phyloP scores from a whole-genome alignment of 768 basidiomycete genomes.

The Leccinum pellstonianum region DNA sequence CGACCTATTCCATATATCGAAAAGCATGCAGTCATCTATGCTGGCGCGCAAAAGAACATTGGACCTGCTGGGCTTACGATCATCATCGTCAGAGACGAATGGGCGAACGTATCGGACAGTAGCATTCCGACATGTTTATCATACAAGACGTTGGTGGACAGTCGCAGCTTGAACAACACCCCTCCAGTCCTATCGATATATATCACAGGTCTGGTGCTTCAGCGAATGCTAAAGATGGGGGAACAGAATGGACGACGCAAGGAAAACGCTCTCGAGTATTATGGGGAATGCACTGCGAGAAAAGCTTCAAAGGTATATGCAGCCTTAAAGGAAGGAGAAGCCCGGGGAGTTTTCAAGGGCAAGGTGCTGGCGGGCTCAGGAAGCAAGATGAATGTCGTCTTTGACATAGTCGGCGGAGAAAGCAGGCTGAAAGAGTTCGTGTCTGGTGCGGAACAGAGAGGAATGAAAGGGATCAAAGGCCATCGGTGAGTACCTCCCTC shows the following conservation, averaged over 20 bases:
- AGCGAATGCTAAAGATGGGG: slow-evolving; percentile 50
- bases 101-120: slow-evolving; percentile 65
- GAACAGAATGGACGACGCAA: slow-evolving; percentile 14
- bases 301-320: slow-evolving; percentile 81
- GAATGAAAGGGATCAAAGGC: slow-evolving; percentile 87
- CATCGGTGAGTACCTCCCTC: slow-evolving; percentile 65
- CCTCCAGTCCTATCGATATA: slow-evolving; percentile 92
- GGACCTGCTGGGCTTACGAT: slow-evolving; percentile 93
- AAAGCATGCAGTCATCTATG: slow-evolving; percentile 92
- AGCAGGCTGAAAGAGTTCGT: slow-evolving; percentile 74
- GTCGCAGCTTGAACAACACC: slow-evolving; percentile 84
- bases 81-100: slow-evolving; percentile 92
- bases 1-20: slow-evolving; percentile 84
- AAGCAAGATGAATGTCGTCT: slow-evolving; percentile 97
- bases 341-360: slow-evolving; percentile 62
- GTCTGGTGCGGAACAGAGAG: slow-evolving; percentile 71
- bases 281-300: slow-evolving; percentile 60
- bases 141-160: slow-evolving; percentile 80
- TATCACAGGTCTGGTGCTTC: slow-evolving; percentile 81
- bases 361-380: slow-evolving; percentile 74
- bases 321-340: slow-evolving; percentile 67
- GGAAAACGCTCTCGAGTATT: slow-evolving; percentile 64
- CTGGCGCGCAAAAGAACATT: slow-evolving; percentile 97
- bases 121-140: slow-evolving; percentile 78
- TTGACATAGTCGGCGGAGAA: slow-evolving; percentile 73